Percentiles rank a stretch among this genome's conserved stretches.
These are phyloP conservation scores for Salix udensis DNA, from an alignment of 345 rosid genomes.

Conservation along the genomic window DNA sequence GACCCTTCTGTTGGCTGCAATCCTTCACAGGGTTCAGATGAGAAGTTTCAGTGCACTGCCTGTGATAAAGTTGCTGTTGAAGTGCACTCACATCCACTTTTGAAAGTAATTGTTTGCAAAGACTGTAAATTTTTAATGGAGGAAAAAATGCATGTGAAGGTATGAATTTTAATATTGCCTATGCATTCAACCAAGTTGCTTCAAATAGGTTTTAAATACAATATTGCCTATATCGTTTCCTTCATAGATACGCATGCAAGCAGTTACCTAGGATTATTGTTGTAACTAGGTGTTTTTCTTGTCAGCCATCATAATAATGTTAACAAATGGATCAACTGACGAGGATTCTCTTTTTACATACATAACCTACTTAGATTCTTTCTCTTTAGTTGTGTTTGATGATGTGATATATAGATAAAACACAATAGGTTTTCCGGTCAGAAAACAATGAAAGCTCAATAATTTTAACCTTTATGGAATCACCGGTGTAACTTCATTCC, in stretches of 20 bases:
- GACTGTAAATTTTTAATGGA: conserved; percentile 72
- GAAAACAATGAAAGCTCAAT: not conserved
- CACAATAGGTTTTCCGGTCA: not conserved
- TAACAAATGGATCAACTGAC: not conserved
- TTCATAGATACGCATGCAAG: not conserved
- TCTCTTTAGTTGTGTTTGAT: not conserved
- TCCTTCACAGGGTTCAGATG: conserved; percentile 30
- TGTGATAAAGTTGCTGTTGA: conserved; percentile 57
- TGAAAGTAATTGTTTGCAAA: conserved; percentile 80
- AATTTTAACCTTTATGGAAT: not conserved
- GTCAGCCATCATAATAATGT: not conserved
- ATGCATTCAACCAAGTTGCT: not conserved
- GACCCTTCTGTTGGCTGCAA: conserved; percentile 19
- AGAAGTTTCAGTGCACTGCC: conserved; percentile 66
- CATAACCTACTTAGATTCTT: not conserved
- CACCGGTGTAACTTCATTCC: not conserved
- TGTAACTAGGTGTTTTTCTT: not conserved
- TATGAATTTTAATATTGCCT: conserved; percentile 22
- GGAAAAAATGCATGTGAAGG: conserved; percentile 62
- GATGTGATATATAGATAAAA: not conserved
- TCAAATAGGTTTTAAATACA: not conserved
- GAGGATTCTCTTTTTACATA: not conserved
- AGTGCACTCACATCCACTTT: conserved; percentile 75
- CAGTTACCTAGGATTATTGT: not conserved
- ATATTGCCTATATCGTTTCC: not conserved